Conservation (phyloP, 768 basidiomycete species). For the Termitomyces titanicus region DNA sequence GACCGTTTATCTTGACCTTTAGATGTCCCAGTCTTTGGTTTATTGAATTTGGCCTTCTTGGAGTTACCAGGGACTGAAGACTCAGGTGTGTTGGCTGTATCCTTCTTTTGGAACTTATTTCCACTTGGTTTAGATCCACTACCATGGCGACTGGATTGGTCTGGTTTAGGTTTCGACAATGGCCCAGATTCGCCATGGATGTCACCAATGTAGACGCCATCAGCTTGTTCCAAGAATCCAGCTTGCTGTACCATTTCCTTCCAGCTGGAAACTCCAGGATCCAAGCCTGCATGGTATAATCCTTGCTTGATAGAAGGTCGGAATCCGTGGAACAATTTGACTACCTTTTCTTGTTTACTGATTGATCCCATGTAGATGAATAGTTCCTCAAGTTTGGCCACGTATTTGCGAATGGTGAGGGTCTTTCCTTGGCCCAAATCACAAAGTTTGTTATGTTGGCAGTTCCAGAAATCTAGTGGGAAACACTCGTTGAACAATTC, state of each 20-base stretch:
- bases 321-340: constrained; percentile 32
- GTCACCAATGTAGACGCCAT: background rate
- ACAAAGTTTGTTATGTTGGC: constrained; percentile 22
- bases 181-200: background rate
- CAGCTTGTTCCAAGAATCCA: constrained; percentile 22
- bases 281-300: constrained; percentile 23
- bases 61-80: too few relatives aligned
- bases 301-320: constrained; percentile 21
- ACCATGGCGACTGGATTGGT: background rate
- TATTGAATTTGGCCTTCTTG: background rate
- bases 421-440: constrained; percentile 18
- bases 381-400: constrained; percentile 26
- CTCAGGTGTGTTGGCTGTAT: too few relatives aligned
- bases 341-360: constrained; percentile 21
- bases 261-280: constrained; percentile 22
- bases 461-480: constrained; percentile 15
- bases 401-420: constrained; percentile 22
- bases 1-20: too few relatives aligned
- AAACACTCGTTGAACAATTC: constrained; percentile 7
- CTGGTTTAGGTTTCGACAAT: too few relatives aligned
- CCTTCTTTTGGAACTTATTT: background rate
- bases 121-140: background rate
- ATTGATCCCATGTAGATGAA: constrained; percentile 25
- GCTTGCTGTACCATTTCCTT: constrained; percentile 20
- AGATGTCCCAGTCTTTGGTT: background rate